Base-by-base conservation (phyloP, 768 basidiomycete genomes). In the Termitomyces sp. region DNA sequence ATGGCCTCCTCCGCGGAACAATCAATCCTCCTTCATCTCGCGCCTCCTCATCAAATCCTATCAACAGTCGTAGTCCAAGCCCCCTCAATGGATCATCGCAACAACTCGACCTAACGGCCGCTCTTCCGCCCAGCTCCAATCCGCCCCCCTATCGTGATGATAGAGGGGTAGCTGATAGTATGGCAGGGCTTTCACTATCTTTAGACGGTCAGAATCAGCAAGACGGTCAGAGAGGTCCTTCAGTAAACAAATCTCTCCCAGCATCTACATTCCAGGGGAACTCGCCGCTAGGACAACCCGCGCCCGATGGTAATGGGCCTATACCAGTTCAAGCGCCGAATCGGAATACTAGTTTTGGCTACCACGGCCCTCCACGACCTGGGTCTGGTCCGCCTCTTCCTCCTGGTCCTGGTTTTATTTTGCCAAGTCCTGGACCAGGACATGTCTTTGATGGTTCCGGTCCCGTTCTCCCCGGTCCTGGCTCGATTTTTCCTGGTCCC, bases 201-300 rank as follows among this genome's bases (percentile, higher is more conserved):
- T 67, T 67, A 39, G 71, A 72, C 27, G 63, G 63, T 24, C 72
- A 74, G 48, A 58, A 68, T 20, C 72, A 69, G 50, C 68, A 65
- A 55, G 69, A 64, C 22, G 62, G 58, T 14, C 69, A 68, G 30
- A 58, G 66, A 53, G 55, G 62, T 4, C 67, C 68, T n/a, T 59
- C 68, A n/a, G 50, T 68, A 32, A 68, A 58, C 39, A 64, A 67
- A 52, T 64, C 65, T 39, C 48, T 55, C 12, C 63, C 61, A 34
- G 57, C 57, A 4, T 62, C 68, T 16, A 55, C 64, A 44, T 63
- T 64, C 49, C 61, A 61, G 40, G 60, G 63, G 32, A 57, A 58
- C 16, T 62, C 66, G 10, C 53, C 65, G 10, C 26, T 69, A 42
- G 72, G 71, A 34, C 75, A 71, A 56, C 72, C 75, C 39, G 71